A percentile compares a stretch with the other conserved stretches of the same genome.
Conservation (phyloP, 2,329 filamentous ascomycete genomes). For the Nakataea oryzae region DNA sequence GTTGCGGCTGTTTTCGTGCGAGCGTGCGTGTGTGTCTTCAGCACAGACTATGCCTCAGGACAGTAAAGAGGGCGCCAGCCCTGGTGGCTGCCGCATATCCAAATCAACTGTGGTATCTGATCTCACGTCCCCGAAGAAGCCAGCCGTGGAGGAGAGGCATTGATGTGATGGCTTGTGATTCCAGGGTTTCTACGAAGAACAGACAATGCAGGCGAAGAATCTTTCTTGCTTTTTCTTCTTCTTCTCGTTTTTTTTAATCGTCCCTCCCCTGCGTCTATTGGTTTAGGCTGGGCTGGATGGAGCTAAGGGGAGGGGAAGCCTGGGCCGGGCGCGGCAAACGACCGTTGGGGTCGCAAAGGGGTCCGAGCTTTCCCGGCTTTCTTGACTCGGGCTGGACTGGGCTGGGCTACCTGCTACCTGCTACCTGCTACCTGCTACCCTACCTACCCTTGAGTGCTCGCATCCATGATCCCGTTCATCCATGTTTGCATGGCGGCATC, state of each 20-base stretch:
- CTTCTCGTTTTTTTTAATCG: no score
- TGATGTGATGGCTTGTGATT: neutral
- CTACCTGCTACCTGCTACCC: no score
- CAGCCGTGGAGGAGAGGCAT: neutral
- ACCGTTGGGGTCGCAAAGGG: neutral
- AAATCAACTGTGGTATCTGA: neutral
- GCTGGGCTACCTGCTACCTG: no score
- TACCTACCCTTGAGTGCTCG: no score
- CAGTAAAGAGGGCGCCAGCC: no score
- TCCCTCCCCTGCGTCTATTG: no score
- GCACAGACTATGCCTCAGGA: no score
- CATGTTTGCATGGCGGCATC: neutral
- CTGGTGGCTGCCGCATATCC: neutral
- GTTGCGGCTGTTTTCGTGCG: neutral
- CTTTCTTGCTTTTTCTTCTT: neutral
- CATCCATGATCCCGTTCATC: neutral
- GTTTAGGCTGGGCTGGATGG: neutral
- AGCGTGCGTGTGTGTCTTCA: no score
- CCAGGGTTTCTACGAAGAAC: neutral
- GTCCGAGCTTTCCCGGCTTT: neutral
- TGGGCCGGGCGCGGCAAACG: neutral
- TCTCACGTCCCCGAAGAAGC: neutral
- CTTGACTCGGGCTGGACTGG: neutral
- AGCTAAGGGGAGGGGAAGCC: no score
- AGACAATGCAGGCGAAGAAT: neutral